Evolutionary conservation across 495 filamentous ascomycete genomes (phyloP).

Genomic region (Annulohypoxylon maeteangense): DNA sequence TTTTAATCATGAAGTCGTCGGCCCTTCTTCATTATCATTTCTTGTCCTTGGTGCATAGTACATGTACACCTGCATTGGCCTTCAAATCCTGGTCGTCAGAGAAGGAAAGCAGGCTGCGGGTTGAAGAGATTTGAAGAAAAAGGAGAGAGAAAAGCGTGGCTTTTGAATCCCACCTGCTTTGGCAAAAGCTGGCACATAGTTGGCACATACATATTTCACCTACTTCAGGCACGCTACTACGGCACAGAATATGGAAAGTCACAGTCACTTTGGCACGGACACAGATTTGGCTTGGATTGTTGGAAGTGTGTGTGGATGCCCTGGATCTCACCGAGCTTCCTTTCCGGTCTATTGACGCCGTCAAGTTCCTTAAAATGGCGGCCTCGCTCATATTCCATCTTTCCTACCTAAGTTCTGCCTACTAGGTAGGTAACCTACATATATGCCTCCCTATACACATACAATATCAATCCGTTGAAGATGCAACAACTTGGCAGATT

Average conservation of each 20-base stretch:
- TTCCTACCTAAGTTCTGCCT: neutral
- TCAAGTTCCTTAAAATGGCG: conserved; percentile 7
- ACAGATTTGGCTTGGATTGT: conserved; percentile 13
- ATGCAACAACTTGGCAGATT: neutral
- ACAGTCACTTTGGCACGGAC: conserved; percentile 35
- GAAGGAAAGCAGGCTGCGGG: neutral
- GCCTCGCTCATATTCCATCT: conserved; percentile 5
- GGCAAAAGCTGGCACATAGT: conserved; percentile 12
- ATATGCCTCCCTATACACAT: neutral
- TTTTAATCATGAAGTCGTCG: conserved; percentile 31
- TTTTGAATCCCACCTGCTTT: conserved; percentile 20
- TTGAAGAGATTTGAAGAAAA: conserved; percentile 21
- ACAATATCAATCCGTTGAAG: neutral
- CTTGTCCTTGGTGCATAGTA: conserved; percentile 30
- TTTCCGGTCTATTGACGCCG: conserved; percentile 40
- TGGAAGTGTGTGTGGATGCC: conserved; percentile 30
- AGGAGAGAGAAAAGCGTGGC: neutral
- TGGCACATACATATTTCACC: conserved; percentile 14
- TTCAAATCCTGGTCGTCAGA: conserved; percentile 22
- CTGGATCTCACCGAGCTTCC: conserved; percentile 42
- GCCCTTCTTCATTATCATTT: conserved; percentile 38
- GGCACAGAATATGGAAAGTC: conserved; percentile 36
- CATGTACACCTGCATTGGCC: conserved; percentile 33
- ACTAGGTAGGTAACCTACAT: neutral
- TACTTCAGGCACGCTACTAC: conserved; percentile 21